Evolutionary conservation across 73 alveolate species (phyloP).

Genomic region (Paramecium pentaurelia): DNA sequence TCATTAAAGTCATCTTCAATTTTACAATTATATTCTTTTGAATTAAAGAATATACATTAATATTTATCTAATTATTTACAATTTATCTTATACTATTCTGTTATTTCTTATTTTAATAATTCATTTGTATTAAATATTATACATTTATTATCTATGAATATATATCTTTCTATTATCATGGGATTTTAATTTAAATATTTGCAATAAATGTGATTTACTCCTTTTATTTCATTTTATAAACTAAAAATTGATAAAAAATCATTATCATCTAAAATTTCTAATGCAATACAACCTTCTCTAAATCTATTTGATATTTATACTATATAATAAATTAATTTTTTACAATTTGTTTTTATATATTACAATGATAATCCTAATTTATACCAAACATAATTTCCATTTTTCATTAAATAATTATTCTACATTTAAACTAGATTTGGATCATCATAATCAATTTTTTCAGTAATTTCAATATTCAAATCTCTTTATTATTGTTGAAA

Average conservation of each 20-base stretch:
- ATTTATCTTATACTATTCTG: background rate
- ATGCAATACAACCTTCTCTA: conserved; percentile 34
- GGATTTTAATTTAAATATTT: background rate
- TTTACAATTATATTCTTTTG: background rate
- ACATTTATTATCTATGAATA: background rate
- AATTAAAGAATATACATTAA: background rate
- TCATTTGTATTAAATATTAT: background rate
- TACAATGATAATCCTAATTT: background rate
- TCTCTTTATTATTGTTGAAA: background rate
- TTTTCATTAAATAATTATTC: background rate
- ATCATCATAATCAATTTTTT: background rate
- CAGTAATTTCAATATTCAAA: background rate
- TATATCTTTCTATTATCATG: no score
- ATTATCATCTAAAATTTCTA: background rate
- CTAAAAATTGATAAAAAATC: background rate
- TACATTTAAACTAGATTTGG: background rate
- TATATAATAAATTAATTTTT: background rate
- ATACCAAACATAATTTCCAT: background rate
- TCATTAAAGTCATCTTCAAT: background rate
- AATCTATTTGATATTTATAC: background rate
- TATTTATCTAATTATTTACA: background rate
- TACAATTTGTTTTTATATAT: background rate
- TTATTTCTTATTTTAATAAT: background rate
- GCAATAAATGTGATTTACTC: background rate
- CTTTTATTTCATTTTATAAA: background rate